These are phyloP conservation scores for Blastocystis sp. DNA, from an alignment of 352 stramenopile species.

Conservation along the genomic window DNA sequence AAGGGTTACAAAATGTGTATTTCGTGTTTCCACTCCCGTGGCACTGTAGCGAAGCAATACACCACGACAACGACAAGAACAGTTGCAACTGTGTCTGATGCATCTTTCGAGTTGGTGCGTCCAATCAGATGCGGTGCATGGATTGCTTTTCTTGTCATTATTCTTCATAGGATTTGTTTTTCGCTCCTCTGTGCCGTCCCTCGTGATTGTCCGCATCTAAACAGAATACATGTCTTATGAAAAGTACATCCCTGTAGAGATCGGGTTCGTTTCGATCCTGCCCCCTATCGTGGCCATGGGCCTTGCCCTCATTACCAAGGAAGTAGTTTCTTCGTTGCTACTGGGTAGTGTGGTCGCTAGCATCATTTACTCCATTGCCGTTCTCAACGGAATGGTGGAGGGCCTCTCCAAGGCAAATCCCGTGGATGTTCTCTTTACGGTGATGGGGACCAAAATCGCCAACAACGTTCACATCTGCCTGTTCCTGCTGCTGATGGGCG, in stretches of 20 bases:
- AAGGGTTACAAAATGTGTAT: not conserved
- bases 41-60: too few relatives aligned
- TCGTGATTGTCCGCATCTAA: not conserved
- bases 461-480: constrained; percentile 62
- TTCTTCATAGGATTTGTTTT: not conserved
- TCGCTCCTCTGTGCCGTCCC: not conserved
- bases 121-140: not conserved
- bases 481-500: constrained; percentile 63
- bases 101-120: not conserved
- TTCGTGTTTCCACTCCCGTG: too few relatives aligned
- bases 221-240: constrained; percentile 21
- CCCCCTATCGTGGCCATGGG: constrained; percentile 46
- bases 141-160: not conserved
- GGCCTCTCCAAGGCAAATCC: constrained; percentile 47
- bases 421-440: constrained; percentile 40
- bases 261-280: constrained; percentile 53
- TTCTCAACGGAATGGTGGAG: not conserved
- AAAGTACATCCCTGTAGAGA: constrained; percentile 6
- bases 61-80: too few relatives aligned
- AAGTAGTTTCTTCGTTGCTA: constrained; percentile 65
- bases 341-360: constrained; percentile 19
- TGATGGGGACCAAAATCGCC: constrained; percentile 42
- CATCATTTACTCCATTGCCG: constrained; percentile 59
- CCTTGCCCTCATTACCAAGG: constrained; percentile 47
- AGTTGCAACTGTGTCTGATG: too few relatives aligned